Evolutionary conservation across 805 yeast genomes (phyloP), one percentile per base, ranked within the genome.

Genomic region (Huiozyma sinensis): DNA sequence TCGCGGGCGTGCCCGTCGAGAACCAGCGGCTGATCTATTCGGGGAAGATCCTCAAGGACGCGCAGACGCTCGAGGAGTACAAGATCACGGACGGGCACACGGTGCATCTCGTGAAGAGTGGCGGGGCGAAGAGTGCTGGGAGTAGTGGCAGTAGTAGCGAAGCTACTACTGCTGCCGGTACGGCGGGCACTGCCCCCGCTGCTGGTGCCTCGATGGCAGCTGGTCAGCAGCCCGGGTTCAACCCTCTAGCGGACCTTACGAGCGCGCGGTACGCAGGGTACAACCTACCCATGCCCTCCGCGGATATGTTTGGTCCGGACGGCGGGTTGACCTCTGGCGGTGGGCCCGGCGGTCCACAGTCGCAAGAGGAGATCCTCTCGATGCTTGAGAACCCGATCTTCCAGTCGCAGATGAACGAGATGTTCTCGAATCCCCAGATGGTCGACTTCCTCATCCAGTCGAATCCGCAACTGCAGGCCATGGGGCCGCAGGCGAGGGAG

Each of bases 261-360:
- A 90, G 95, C 41, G 97, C 97, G 1, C 77, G 97, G 44, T 92
- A 88, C 58, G 97, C 97, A 2, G 98, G 98, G 1, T 80, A 78
- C 54, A 67, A 69, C 40, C 41, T 52, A 27, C 89, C 87, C 55
- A 70, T 92, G 64, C 97, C 98, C 5, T 73, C 84, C 3, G 86
- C 87, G 1, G 76, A 81, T 39, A 75, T 86, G 83, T 88, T 90
- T 67, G 96, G 96, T 1, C 89, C 95, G 28, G 97, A 89, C 62
- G 95, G 95, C 36, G 97, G 97, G 12, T 50, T 49, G 17, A 56
- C 50, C 33, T 52, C 53, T 43, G 38, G 54, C 30, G 80, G 80
- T 37, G 24, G 24, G 24, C 24, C 24, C 24, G 24, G 24, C 24
- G 24, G 24, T 17, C 24, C 24, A 17, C 33, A 31, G 5, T 31